A percentile compares a stretch with the other conserved stretches of the same genome.
These are phyloP conservation scores for Picea engelmannii DNA, from an alignment of 83 land plant species.

Conservation along the genomic window DNA sequence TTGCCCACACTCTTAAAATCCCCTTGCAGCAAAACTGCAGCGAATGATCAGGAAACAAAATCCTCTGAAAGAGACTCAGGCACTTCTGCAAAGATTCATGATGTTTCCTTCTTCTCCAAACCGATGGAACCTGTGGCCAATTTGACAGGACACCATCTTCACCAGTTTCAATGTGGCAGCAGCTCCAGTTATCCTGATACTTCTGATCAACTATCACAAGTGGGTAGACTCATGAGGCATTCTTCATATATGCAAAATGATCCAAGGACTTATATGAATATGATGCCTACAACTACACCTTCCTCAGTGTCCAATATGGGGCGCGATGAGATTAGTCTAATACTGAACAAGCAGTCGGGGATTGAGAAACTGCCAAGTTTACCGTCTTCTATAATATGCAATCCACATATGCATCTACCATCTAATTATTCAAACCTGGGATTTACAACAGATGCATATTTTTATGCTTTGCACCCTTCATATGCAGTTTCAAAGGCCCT, in stretches of 20 bases:
- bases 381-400: too few relatives aligned
- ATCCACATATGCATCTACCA: background rate
- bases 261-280: background rate
- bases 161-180: background rate
- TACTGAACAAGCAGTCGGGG: background rate
- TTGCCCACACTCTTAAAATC: slow-evolving; percentile 19
- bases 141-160: background rate
- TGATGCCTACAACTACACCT: background rate
- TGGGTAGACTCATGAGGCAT: background rate
- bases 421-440: background rate
- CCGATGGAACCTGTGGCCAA: background rate
- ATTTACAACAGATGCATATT: background rate
- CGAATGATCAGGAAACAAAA: slow-evolving; percentile 3
- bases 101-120: slow-evolving; percentile 8
- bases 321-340: background rate
- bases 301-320: background rate
- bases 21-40: too few relatives aligned
- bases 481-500: background rate
- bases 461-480: background rate
- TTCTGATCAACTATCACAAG: slow-evolving; percentile 1
- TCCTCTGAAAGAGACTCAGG: background rate
- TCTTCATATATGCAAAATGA: too few relatives aligned
- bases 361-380: too few relatives aligned
- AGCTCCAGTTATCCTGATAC: background rate
- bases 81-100: background rate